Evolutionary conservation across 139 green algal species (phyloP), one percentile per base, ranked within the genome.

Genomic region (Asterochloris sp.): DNA sequence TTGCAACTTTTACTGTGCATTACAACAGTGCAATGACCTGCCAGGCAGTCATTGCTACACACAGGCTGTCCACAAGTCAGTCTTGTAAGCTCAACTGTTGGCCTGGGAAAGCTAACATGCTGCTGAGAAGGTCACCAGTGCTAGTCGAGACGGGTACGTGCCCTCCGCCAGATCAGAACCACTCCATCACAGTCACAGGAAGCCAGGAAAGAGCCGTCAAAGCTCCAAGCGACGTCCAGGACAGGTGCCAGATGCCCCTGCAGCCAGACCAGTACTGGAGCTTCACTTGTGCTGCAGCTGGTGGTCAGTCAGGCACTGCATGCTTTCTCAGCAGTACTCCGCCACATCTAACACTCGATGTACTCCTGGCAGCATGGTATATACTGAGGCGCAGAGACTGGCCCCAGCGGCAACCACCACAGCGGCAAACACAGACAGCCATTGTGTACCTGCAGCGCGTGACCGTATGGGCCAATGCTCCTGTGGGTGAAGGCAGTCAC

Each of bases 171-270:
- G 12, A 88, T 63, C 6, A 88, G 84, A 10, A 88, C 76, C 21
- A 68, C 83, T 6, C 85, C 85, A 73, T 86, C 82, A 69, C 78
- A 82, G 47, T 88, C 85, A 62, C 81, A 74, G 29, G 81, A 86
- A 17, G 78, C 82, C 13, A 88, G 60, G 14, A 79, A 19, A 21
- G 61, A 26, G n/a, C 83, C 85, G 78, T 88, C 78, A 62, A 62
- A 88, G 27, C 81, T 86, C 85, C 85, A 88, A 11, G 81, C 80
- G 17, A 88, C 85, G 24, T 78, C 76, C 61, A 84, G 73, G 12
- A 85, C 77, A 26, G 85, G 85, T 24, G 81, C 85, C 54, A 78
- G 67, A 71, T 88, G 85, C 12, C 81, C 81, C 81, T 88, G 78
- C 73, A 84, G 27, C 19, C 47, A 26, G 12, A 83, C 27, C 63